Evolutionary conservation across 305 asterid species (phyloP).

Genomic region (Fraxinus baroniana): DNA sequence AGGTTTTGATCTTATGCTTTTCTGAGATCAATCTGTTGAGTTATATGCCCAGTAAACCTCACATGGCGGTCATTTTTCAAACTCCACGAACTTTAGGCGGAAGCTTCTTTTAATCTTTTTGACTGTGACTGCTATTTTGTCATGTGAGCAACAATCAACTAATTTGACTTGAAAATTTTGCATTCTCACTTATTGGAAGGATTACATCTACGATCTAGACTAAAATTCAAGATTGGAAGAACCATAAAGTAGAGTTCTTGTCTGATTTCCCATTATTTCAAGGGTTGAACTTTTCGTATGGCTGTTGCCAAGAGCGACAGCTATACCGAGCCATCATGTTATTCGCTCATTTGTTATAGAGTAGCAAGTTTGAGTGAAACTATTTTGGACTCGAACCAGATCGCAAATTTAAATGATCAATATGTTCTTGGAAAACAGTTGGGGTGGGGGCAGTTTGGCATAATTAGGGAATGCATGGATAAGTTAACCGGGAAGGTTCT

Average conservation of each 20-base stretch:
- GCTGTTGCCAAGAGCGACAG: constrained; percentile 68
- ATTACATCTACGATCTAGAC: not conserved
- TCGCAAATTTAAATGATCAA: constrained; percentile 42
- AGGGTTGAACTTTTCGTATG: constrained; percentile 46
- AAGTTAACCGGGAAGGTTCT: constrained; percentile 61
- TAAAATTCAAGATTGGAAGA: constrained; percentile 12
- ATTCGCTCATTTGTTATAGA: constrained; percentile 49
- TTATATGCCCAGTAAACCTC: constrained; percentile 13
- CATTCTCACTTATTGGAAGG: constrained; percentile 20
- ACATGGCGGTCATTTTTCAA: constrained; percentile 30
- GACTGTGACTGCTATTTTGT: constrained; percentile 11
- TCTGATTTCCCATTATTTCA: constrained; percentile 23
- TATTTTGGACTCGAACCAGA: constrained; percentile 44
- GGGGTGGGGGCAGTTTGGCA: constrained; percentile 83
- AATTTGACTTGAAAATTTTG: constrained; percentile 35
- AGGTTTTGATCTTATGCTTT: constrained; percentile 21
- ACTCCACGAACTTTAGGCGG: constrained; percentile 26
- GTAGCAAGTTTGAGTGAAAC: constrained; percentile 50
- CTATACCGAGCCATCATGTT: constrained; percentile 35
- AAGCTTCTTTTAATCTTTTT: constrained; percentile 27
- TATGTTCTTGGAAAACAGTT: constrained; percentile 63
- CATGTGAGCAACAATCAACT: constrained; percentile 24
- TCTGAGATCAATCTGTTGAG: constrained; percentile 20
- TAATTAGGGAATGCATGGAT: constrained; percentile 65
- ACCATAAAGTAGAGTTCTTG: constrained; percentile 24